These are phyloP conservation scores for Auricularia heimuer DNA, from an alignment of 768 basidiomycete species.

Conservation along the genomic window DNA sequence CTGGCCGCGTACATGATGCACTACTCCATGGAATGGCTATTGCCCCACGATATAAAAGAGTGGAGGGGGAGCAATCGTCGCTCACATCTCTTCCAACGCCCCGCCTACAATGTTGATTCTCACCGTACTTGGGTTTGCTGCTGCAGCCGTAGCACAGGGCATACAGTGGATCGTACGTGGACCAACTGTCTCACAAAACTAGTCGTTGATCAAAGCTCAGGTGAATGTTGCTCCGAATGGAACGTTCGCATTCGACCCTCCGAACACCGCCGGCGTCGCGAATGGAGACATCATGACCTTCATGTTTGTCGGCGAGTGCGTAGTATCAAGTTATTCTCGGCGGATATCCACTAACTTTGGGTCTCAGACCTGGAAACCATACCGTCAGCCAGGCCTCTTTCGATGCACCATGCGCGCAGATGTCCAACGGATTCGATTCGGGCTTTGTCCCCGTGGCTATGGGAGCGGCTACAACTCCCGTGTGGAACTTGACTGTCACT, in stretches of 20 bases:
- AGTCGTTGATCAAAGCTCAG: constrained; percentile 18
- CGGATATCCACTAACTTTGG: background rate
- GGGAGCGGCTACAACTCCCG: constrained; percentile 20
- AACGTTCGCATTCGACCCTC: constrained; percentile 38
- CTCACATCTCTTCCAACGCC: no score
- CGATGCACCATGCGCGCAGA: constrained; percentile 33
- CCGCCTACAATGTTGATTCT: no score
- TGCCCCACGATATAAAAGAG: no score
- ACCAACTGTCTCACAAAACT: background rate
- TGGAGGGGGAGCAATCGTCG: no score
- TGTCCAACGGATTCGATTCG: constrained; percentile 43
- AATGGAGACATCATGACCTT: constrained; percentile 39
- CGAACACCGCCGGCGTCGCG: constrained; percentile 29
- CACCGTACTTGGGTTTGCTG: no score
- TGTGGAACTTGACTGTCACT: constrained; percentile 45
- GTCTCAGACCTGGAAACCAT: constrained; percentile 40
- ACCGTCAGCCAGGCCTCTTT: constrained; percentile 43
- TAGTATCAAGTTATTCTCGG: background rate
- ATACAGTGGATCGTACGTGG: no score
- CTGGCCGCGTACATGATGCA: no score
- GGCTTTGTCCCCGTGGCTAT: constrained; percentile 38
- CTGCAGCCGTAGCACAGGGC: no score
- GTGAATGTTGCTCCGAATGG: constrained; percentile 27
- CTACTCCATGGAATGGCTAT: no score
- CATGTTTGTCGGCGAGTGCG: constrained; percentile 37